Evolutionary conservation across 1,139 yeast genomes (phyloP).

Genomic region (Candida frijolesensis): DNA sequence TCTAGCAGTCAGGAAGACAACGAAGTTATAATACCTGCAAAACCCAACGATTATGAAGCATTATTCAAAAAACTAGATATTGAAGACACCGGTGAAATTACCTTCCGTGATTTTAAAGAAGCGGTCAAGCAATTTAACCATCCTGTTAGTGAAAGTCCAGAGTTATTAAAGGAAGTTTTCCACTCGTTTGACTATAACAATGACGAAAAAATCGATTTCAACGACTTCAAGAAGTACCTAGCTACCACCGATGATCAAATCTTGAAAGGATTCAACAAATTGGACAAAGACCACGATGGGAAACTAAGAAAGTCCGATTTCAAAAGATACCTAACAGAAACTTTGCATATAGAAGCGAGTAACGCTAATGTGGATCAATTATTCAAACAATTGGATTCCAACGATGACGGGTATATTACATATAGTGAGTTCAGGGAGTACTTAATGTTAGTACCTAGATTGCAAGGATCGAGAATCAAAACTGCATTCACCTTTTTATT

Average conservation of each 20-base stretch:
- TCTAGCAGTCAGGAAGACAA: not conserved
- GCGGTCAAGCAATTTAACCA: conserved; percentile 60
- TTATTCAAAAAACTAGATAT: conserved; percentile 55
- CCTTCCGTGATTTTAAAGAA: conserved; percentile 53
- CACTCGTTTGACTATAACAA: conserved; percentile 58
- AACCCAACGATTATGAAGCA: conserved; percentile 28
- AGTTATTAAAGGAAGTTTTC: conserved; percentile 58
- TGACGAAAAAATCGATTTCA: conserved; percentile 58
- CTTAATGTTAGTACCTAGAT: conserved; percentile 77
- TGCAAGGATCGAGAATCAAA: conserved; percentile 66
- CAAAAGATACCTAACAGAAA: conserved; percentile 56
- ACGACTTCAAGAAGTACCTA: conserved; percentile 64
- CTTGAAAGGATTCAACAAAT: conserved; percentile 62
- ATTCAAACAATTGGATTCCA: conserved; percentile 60
- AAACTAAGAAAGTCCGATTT: conserved; percentile 67
- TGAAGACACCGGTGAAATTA: conserved; percentile 55
- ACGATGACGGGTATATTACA: conserved; percentile 70
- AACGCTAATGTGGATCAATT: conserved; percentile 58
- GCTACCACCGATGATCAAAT: conserved; percentile 70
- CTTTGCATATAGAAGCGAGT: conserved; percentile 56
- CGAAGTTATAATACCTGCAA: conserved; percentile 14
- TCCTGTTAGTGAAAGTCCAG: conserved; percentile 68
- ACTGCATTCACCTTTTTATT: conserved; percentile 83
- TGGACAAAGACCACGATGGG: conserved; percentile 82
- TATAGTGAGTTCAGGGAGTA: conserved; percentile 87